Conservation (phyloP, 805 yeast genomes). For the Pichia phayaonensis region DNA sequence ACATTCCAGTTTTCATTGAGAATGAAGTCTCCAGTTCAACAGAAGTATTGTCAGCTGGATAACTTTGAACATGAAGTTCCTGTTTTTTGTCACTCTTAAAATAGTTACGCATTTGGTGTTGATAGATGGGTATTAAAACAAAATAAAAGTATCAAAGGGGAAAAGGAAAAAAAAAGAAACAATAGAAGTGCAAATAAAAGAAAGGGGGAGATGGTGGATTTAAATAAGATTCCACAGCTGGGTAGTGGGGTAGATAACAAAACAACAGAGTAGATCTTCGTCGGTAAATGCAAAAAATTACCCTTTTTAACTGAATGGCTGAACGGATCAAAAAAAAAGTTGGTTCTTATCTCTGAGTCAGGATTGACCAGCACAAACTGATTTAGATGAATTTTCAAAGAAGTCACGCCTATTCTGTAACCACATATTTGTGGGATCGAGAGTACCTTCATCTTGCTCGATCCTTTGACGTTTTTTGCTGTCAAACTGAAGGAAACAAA, state of each 20-base stretch:
- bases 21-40: neutral
- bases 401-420: too few relatives aligned
- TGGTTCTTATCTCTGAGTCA: neutral
- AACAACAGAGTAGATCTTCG: neutral
- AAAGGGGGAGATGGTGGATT: neutral
- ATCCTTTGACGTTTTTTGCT: too few relatives aligned
- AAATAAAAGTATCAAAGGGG: too few relatives aligned
- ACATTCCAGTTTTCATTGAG: neutral
- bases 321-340: neutral
- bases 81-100: neutral
- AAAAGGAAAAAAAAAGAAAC: neutral
- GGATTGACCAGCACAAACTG: too few relatives aligned
- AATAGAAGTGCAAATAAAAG: neutral
- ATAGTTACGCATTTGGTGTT: neutral
- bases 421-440: too few relatives aligned
- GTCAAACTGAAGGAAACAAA: too few relatives aligned
- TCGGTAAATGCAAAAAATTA: neutral
- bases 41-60: neutral
- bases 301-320: neutral
- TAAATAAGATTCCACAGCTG: neutral
- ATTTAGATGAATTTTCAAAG: too few relatives aligned
- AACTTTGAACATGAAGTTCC: neutral
- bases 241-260: neutral
- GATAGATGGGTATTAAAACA: neutral
- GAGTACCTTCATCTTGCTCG: too few relatives aligned